Evolutionary conservation across 2,329 filamentous ascomycete species (phyloP).

Genomic region (Trichoderma breve): DNA sequence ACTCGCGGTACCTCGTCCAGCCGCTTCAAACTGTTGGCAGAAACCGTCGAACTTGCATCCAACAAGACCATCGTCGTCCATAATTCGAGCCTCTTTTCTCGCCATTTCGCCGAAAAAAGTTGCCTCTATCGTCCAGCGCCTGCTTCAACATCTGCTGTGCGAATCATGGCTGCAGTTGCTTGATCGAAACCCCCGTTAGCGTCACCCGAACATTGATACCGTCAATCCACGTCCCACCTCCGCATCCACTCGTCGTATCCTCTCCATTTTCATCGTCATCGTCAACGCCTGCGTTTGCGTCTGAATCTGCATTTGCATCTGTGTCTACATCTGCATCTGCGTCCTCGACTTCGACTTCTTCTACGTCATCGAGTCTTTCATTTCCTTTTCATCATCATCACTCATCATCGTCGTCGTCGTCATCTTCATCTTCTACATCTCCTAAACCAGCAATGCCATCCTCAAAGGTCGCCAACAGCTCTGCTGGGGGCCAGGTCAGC

Average conservation of each 20-base stretch:
- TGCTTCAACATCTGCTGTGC: constrained; percentile 19
- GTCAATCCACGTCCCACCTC: neutral
- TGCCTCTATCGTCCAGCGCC: neutral
- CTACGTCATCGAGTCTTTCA: neutral
- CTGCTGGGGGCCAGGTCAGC: constrained; percentile 58
- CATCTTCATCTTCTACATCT: neutral
- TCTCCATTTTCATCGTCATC: neutral
- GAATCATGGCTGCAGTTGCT: constrained; percentile 41
- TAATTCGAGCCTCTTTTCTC: constrained; percentile 13
- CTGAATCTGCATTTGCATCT: constrained; percentile 11
- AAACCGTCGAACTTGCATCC: neutral
- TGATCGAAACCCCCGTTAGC: constrained; percentile 28
- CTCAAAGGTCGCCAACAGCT: constrained; percentile 51
- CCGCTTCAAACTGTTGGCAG: constrained; percentile 21
- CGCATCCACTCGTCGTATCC: neutral
- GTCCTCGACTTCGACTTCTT: neutral
- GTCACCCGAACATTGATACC: constrained; percentile 2
- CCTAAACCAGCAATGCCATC: constrained; percentile 44
- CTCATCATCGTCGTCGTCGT: constrained; percentile 12
- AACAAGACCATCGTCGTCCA: constrained; percentile 7
- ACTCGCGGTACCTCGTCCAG: constrained; percentile 15
- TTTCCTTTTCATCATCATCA: neutral
- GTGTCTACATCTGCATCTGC: neutral
- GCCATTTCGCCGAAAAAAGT: constrained; percentile 1
- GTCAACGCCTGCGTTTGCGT: neutral